Percentiles rank a stretch among this genome's conserved stretches.
Evolutionary conservation across 208 protist genomes (phyloP).

Genomic region (Wallacemonas rigidus): DNA sequence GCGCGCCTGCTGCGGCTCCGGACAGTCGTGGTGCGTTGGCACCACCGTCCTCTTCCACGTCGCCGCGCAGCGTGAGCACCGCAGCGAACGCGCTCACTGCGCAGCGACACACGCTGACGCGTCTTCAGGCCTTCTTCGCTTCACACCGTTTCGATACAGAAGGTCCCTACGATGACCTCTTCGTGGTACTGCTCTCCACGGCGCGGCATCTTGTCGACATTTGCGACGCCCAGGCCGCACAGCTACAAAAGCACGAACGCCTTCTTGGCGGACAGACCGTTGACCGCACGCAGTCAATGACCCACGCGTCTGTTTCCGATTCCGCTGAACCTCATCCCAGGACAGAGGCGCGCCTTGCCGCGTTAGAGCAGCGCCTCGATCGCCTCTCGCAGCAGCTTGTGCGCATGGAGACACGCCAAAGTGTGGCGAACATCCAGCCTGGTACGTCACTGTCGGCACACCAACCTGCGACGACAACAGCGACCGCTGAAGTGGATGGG

Average conservation of each 20-base stretch:
- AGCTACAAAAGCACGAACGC: conserved; percentile 15
- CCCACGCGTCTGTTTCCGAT: no score
- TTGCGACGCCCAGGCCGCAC: conserved; percentile 16
- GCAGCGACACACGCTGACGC: conserved; percentile 35
- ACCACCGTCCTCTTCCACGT: neutral
- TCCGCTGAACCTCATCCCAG: no score
- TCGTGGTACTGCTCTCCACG: conserved; percentile 64
- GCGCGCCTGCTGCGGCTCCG: neutral
- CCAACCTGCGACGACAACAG: neutral
- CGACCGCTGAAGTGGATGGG: neutral
- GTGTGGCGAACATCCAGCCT: neutral
- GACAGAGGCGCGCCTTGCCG: neutral
- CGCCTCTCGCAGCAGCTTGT: conserved; percentile 15
- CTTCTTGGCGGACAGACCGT: no score
- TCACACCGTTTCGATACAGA: conserved; percentile 71
- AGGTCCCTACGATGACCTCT: conserved; percentile 70
- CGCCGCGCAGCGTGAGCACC: no score
- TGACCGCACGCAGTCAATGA: no score
- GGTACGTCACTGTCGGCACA: neutral
- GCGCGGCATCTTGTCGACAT: conserved; percentile 64
- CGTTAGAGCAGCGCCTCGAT: conserved; percentile 7
- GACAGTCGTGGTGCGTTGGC: neutral
- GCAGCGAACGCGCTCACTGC: conserved; percentile 2
- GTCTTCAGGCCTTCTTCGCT: conserved; percentile 49
- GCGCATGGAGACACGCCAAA: conserved; percentile 11